Evolutionary conservation across 176 grass and related monocot species (phyloP).

Genomic region (Ensete glaucum): DNA sequence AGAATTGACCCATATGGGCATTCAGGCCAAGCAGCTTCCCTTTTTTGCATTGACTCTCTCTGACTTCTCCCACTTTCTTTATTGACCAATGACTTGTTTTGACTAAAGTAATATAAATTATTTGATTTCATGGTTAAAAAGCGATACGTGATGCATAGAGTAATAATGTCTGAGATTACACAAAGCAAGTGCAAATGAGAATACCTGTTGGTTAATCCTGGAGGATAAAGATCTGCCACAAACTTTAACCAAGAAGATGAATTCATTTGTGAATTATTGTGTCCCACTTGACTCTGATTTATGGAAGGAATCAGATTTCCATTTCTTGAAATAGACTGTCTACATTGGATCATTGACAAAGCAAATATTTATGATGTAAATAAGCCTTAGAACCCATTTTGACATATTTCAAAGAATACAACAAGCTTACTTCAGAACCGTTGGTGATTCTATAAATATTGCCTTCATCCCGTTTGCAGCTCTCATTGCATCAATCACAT

Average conservation of each 20-base stretch:
- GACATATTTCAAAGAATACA: constrained; percentile 13
- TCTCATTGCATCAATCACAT: constrained; percentile 63
- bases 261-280: constrained; percentile 25
- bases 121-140: not conserved
- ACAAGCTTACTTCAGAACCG: constrained; percentile 64
- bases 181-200: not conserved
- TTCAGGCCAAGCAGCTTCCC: no score
- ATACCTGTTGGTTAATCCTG: constrained; percentile 63
- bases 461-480: constrained; percentile 39
- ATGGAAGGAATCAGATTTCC: constrained; percentile 32
- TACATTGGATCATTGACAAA: constrained; percentile 83
- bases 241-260: constrained; percentile 49
- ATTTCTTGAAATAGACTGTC: constrained; percentile 82
- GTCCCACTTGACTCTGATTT: constrained; percentile 32
- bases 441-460: constrained; percentile 53
- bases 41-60: no score
- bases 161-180: not conserved
- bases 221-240: constrained; percentile 64
- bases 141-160: not conserved
- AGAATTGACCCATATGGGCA: no score
- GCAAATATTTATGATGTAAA: constrained; percentile 4
- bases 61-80: no score
- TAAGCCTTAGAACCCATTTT: not conserved
- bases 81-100: no score
- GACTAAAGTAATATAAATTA: not conserved